These are phyloP conservation scores for Pythium grandisporangium DNA, from an alignment of 352 stramenopile species.

Conservation along the genomic window DNA sequence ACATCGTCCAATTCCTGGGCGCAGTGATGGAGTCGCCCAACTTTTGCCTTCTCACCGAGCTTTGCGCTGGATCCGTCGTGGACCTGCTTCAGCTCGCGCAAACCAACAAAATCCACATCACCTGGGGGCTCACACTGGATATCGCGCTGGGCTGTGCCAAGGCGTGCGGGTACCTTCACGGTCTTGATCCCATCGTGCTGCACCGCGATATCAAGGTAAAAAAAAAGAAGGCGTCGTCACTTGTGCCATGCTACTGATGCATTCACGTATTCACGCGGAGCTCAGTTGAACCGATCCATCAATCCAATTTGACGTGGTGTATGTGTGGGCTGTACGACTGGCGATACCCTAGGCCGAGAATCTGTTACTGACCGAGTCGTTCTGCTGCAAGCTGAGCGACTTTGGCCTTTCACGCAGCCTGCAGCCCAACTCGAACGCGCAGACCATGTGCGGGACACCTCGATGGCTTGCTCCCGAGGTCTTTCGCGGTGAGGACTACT, in stretches of 20 bases:
- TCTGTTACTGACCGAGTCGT: conserved; percentile 58
- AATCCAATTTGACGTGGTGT: no score
- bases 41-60: conserved; percentile 65
- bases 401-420: conserved; percentile 67
- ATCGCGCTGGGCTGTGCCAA: conserved; percentile 59
- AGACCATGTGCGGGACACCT: conserved; percentile 70
- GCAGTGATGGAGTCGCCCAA: conserved; percentile 58
- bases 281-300: no score
- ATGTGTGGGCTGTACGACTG: no score
- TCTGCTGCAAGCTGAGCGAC: conserved; percentile 67
- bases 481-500: conserved; percentile 78
- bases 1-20: conserved; percentile 78
- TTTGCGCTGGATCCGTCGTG: conserved; percentile 56
- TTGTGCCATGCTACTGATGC: no score
- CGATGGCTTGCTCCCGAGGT: conserved; percentile 75
- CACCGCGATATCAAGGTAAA: conserved; percentile 67
- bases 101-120: conserved; percentile 58
- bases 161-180: conserved; percentile 58
- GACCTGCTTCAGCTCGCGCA: conserved; percentile 63
- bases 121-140: conserved; percentile 61
- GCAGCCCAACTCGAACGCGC: conserved; percentile 51
- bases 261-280: no score
- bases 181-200: conserved; percentile 44
- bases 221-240: not conserved
- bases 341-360: conserved; percentile 67